Percentiles rank a stretch among this genome's conserved stretches.
Conservation (phyloP, 2,329 filamentous ascomycete species). For the Emergomyces pasteurianus region DNA sequence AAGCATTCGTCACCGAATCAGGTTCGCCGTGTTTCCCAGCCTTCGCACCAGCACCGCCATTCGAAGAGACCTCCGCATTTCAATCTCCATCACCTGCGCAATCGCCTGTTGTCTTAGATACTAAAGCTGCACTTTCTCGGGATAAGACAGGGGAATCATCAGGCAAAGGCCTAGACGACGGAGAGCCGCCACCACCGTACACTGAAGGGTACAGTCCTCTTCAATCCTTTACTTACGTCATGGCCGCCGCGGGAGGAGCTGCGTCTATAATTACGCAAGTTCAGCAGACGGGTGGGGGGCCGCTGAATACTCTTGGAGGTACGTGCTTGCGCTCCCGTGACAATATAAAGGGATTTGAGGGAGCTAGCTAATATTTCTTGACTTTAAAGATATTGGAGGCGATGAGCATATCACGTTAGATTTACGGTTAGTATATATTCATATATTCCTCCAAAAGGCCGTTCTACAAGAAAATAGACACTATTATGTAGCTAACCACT, state of each 20-base stretch:
- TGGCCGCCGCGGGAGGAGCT: slow-evolving; percentile 93
- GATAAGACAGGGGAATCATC: slow-evolving; percentile 68
- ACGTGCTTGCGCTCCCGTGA: slow-evolving; percentile 19
- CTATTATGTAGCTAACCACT: slow-evolving; percentile 10
- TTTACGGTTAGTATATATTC: slow-evolving; percentile 54
- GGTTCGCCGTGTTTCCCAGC: slow-evolving; percentile 37
- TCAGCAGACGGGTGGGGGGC: slow-evolving; percentile 74
- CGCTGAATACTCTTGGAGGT: slow-evolving; percentile 83
- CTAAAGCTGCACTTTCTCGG: slow-evolving; percentile 70
- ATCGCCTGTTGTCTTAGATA: slow-evolving; percentile 53
- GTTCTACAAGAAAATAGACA: background rate
- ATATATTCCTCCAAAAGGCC: background rate
- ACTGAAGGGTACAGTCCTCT: slow-evolving; percentile 90
- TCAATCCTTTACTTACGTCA: slow-evolving; percentile 86
- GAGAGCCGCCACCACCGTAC: slow-evolving; percentile 90
- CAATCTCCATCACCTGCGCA: slow-evolving; percentile 30
- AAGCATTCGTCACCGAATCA: slow-evolving; percentile 36
- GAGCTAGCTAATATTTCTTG: background rate
- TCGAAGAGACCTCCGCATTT: slow-evolving; percentile 37
- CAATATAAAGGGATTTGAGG: background rate
- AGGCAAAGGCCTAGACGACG: slow-evolving; percentile 62
- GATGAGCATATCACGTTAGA: slow-evolving; percentile 95
- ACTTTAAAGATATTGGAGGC: slow-evolving; percentile 29
- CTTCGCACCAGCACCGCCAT: slow-evolving; percentile 41
- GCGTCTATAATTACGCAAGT: slow-evolving; percentile 99